Conservation (phyloP, 768 basidiomycete genomes). For the Mycena pura region DNA sequence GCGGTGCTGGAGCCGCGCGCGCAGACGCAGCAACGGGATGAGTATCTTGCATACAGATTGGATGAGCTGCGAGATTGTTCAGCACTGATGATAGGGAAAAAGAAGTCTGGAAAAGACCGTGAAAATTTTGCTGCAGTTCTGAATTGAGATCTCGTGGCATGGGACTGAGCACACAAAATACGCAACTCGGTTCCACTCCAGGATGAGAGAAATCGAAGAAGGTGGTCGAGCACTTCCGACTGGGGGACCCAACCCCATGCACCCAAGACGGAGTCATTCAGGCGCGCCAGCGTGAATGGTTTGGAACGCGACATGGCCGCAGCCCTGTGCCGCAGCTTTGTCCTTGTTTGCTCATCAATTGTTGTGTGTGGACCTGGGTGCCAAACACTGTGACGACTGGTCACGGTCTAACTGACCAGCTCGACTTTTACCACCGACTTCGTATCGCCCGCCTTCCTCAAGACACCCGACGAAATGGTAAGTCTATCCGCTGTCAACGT, state of each 20-base stretch:
- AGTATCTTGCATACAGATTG: conserved; percentile 78
- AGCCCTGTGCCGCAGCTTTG: no score
- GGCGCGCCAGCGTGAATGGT: conserved; percentile 41
- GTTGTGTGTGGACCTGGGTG: no score
- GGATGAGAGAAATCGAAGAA: conserved; percentile 78
- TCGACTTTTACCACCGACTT: no score
- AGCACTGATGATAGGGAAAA: background rate
- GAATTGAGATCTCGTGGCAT: conserved; percentile 13
- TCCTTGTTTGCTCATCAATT: no score
- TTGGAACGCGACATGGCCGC: conserved; percentile 24
- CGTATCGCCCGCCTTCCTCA: conserved; percentile 47
- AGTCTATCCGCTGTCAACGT: conserved; percentile 38
- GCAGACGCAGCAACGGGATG: conserved; percentile 66
- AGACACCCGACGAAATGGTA: conserved; percentile 59
- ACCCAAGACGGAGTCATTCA: conserved; percentile 73
- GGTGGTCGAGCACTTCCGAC: conserved; percentile 72
- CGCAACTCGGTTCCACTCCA: conserved; percentile 90
- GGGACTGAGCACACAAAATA: conserved; percentile 31
- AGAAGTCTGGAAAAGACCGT: conserved; percentile 52
- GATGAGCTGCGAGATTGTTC: conserved; percentile 56
- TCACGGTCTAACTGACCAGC: no score
- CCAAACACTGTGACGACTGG: no score
- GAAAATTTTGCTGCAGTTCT: conserved; percentile 68
- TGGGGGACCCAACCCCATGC: conserved; percentile 63
- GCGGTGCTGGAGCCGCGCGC: conserved; percentile 72